A percentile compares a stretch with the other conserved stretches of the same genome.
phyloP scores from a whole-genome alignment of 805 yeast genomes.

The Candida fluviatilis region DNA sequence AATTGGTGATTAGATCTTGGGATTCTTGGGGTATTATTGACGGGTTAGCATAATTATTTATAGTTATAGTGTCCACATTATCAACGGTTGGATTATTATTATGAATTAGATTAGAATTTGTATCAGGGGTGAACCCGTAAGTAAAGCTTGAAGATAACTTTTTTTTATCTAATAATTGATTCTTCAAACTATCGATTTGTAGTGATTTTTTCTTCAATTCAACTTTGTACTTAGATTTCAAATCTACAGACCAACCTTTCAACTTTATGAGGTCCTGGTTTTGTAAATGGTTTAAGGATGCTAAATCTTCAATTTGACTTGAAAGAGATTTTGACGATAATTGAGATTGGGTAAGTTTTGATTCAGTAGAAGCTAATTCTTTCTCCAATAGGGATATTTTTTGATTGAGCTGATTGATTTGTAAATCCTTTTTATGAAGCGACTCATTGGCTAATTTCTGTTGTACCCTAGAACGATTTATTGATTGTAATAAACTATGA shows the following conservation, averaged over 20 bases:
- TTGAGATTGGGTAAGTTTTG: slow-evolving; percentile 11
- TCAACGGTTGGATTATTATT: slow-evolving; percentile 31
- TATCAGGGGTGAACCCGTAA: slow-evolving; percentile 15
- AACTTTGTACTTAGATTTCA: slow-evolving; percentile 29
- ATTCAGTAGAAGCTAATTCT: slow-evolving; percentile 10
- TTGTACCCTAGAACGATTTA: slow-evolving; percentile 31
- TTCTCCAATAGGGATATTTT: slow-evolving; percentile 19
- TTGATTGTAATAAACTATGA: slow-evolving; percentile 26
- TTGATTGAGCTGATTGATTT: slow-evolving; percentile 20
- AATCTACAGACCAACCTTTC: slow-evolving; percentile 25
- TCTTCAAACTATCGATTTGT: slow-evolving; percentile 30
- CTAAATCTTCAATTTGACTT: slow-evolving; percentile 14
- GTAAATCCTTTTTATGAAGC: slow-evolving; percentile 24
- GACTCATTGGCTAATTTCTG: slow-evolving; percentile 26
- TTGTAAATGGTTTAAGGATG: slow-evolving; percentile 21
- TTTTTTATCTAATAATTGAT: slow-evolving; percentile 30
- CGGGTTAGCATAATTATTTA: slow-evolving; percentile 5
- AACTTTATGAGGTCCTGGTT: slow-evolving; percentile 24
- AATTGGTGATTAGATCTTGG: slow-evolving; percentile 5
- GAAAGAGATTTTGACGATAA: slow-evolving; percentile 16
- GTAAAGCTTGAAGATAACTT: slow-evolving; percentile 24
- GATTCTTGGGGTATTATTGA: slow-evolving; percentile 5
- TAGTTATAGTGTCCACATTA: slow-evolving; percentile 10
- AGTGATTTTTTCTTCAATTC: slow-evolving; percentile 30
- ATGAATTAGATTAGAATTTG: slow-evolving; percentile 22